Evolutionary conservation across 805 yeast genomes (phyloP).

Genomic region (Nadsonia fulvescens): DNA sequence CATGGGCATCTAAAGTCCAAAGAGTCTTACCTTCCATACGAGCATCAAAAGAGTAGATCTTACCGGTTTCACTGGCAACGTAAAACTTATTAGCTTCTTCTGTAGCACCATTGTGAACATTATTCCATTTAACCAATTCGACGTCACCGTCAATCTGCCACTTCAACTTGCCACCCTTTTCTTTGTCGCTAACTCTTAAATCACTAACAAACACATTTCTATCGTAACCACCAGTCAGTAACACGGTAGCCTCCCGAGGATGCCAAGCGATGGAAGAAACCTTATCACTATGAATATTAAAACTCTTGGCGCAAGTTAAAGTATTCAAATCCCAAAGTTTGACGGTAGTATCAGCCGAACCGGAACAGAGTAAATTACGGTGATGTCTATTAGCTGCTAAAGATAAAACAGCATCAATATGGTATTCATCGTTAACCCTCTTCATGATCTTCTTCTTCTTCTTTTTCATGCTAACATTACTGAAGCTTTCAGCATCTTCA

Average conservation of each 20-base stretch:
- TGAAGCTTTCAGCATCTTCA: slow-evolving; percentile 20
- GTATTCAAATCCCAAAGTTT: slow-evolving; percentile 84
- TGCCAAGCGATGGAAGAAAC: slow-evolving; percentile 87
- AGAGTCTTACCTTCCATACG: slow-evolving; percentile 49
- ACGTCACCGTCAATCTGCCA: slow-evolving; percentile 61
- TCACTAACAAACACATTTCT: slow-evolving; percentile 61
- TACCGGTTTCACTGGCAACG: slow-evolving; percentile 86
- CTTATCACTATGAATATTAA: slow-evolving; percentile 60
- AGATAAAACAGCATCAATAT: slow-evolving; percentile 85
- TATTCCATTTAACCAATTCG: slow-evolving; percentile 63
- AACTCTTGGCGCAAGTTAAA: slow-evolving; percentile 61
- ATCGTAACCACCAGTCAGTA: slow-evolving; percentile 89
- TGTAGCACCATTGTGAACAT: slow-evolving; percentile 12
- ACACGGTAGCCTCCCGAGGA: slow-evolving; percentile 25
- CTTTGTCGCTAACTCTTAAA: slow-evolving; percentile 47
- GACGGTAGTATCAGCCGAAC: slow-evolving; percentile 88
- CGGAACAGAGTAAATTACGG: slow-evolving; percentile 75
- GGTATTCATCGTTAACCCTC: slow-evolving; percentile 48
- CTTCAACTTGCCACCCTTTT: slow-evolving; percentile 46
- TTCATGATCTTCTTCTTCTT: slow-evolving; percentile 35
- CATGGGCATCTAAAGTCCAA: slow-evolving; percentile 96
- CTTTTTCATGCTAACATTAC: slow-evolving; percentile 22
- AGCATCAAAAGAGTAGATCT: slow-evolving; percentile 75
- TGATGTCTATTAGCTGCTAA: slow-evolving; percentile 66
- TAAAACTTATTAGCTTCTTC: slow-evolving; percentile 37